A percentile compares a stretch with the other conserved stretches of the same genome.
These are phyloP conservation scores for Cutaneotrichosporon cutaneum DNA, from an alignment of 1,284 basidiomycete species.

Conservation along the genomic window DNA sequence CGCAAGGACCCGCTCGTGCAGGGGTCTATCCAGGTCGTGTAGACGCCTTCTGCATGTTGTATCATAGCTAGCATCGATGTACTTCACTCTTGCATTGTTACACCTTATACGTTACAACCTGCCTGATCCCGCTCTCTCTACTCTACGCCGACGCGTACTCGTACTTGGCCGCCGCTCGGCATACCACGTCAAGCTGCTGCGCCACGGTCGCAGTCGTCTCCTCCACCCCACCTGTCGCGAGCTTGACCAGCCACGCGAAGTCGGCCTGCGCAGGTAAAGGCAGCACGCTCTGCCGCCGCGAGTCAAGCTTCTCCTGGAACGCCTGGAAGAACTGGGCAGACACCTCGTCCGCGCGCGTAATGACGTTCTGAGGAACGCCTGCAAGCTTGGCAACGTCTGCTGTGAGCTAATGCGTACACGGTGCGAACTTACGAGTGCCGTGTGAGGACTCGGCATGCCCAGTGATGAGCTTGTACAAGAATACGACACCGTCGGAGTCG, in stretches of 20 bases:
- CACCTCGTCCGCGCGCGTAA: constrained; percentile 79
- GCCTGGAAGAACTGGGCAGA: constrained; percentile 83
- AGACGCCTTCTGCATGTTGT: not conserved
- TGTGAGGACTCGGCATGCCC: constrained; percentile 88
- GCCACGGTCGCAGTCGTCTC: constrained; percentile 21
- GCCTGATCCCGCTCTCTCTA: not conserved
- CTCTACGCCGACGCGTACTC: not conserved
- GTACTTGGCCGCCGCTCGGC: constrained; percentile 22
- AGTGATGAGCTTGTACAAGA: constrained; percentile 88
- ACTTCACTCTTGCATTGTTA: not conserved
- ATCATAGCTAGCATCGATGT: not conserved
- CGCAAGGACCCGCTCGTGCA: constrained; percentile 47
- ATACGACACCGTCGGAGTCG: constrained; percentile 84
- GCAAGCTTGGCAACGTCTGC: constrained; percentile 78
- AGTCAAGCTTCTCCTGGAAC: constrained; percentile 72
- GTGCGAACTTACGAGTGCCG: constrained; percentile 64
- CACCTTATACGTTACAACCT: not conserved
- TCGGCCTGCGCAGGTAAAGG: constrained; percentile 80
- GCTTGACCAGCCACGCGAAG: constrained; percentile 66
- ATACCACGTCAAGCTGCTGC: constrained; percentile 39
- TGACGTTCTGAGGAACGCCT: constrained; percentile 67
- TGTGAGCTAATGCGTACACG: constrained; percentile 35
- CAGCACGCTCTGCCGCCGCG: constrained; percentile 64
- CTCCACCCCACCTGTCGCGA: constrained; percentile 21
- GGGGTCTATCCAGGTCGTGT: constrained; percentile 32